These are phyloP conservation scores for Clavariopsis aquatica DNA, from an alignment of 495 filamentous ascomycete genomes.

Conservation along the genomic window DNA sequence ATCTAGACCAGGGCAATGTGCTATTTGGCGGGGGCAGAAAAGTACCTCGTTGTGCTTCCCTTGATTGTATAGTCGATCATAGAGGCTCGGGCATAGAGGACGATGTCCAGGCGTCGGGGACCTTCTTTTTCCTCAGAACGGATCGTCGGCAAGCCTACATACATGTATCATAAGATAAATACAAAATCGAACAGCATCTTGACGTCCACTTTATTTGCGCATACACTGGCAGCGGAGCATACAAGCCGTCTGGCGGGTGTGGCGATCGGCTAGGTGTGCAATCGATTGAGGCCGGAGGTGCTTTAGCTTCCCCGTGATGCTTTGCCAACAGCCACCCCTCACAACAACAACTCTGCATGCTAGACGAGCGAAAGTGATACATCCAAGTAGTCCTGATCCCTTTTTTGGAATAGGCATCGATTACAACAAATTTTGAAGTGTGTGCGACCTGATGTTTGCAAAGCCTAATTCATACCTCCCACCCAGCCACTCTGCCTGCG, in stretches of 20 bases:
- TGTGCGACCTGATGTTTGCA: too few species aligned
- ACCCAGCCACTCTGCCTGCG: not conserved
- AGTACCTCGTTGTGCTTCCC: conserved; percentile 3
- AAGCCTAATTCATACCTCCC: not conserved
- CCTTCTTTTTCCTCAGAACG: not conserved
- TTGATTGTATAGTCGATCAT: conserved; percentile 33
- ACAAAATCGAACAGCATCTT: not conserved
- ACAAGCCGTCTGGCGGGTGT: not conserved
- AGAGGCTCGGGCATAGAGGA: conserved; percentile 30
- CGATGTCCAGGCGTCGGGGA: conserved; percentile 26
- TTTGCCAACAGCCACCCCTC: too few species aligned
- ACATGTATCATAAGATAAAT: conserved; percentile 31
- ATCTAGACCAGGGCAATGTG: conserved; percentile 24
- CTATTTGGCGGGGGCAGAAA: conserved; percentile 12
- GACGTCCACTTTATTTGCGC: not conserved
- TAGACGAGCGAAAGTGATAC: too few species aligned
- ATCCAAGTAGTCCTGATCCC: not conserved
- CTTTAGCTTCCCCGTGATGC: not conserved
- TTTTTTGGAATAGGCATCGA: not conserved
- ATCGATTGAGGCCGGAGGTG: conserved; percentile 25
- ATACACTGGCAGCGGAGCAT: not conserved
- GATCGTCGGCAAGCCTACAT: conserved; percentile 5
- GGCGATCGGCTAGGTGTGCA: conserved; percentile 22
- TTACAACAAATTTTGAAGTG: too few species aligned
- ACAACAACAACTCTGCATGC: too few species aligned